A percentile compares a stretch with the other conserved stretches of the same genome.
These are phyloP conservation scores for Cryptosporidium sp. DNA, from an alignment of 169 alveolate genomes.

Conservation along the genomic window DNA sequence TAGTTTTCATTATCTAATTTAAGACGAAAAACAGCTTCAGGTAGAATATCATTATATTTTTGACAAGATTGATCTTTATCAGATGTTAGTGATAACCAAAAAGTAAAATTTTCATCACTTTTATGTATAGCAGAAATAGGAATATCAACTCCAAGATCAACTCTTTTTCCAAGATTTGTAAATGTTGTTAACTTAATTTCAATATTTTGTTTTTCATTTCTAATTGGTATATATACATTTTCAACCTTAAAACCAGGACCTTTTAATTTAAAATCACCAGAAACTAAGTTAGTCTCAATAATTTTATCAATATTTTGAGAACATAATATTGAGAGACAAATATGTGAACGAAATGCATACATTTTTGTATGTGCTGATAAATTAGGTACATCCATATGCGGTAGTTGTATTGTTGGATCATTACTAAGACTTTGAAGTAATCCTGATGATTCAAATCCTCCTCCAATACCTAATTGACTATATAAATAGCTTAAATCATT, in stretches of 20 bases:
- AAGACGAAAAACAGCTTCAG: slow-evolving; percentile 74
- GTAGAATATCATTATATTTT: slow-evolving; percentile 66
- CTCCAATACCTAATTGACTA: not conserved
- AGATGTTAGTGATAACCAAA: slow-evolving; percentile 36
- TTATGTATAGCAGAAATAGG: slow-evolving; percentile 63
- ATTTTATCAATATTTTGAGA: slow-evolving; percentile 45
- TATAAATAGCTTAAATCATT: slow-evolving; percentile 21
- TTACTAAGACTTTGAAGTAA: slow-evolving; percentile 6
- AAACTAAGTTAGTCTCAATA: slow-evolving; percentile 51
- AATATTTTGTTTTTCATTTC: slow-evolving; percentile 46
- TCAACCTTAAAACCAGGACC: slow-evolving; percentile 74
- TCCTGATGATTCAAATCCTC: not conserved
- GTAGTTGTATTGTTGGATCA: slow-evolving; percentile 56
- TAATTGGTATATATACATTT: slow-evolving; percentile 66
- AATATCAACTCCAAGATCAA: slow-evolving; percentile 44
- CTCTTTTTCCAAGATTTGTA: slow-evolving; percentile 37
- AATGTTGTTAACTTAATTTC: slow-evolving; percentile 71
- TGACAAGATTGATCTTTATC: slow-evolving; percentile 31
- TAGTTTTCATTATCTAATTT: slow-evolving; percentile 59
- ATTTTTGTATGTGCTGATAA: slow-evolving; percentile 72
- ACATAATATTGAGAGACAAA: slow-evolving; percentile 33
- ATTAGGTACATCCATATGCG: slow-evolving; percentile 71
- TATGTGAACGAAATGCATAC: slow-evolving; percentile 74
- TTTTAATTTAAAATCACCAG: slow-evolving; percentile 71
- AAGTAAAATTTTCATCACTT: slow-evolving; percentile 18